Conservation (phyloP, 2,329 filamentous ascomycete genomes). For the Raffaelea deltoideospora region DNA sequence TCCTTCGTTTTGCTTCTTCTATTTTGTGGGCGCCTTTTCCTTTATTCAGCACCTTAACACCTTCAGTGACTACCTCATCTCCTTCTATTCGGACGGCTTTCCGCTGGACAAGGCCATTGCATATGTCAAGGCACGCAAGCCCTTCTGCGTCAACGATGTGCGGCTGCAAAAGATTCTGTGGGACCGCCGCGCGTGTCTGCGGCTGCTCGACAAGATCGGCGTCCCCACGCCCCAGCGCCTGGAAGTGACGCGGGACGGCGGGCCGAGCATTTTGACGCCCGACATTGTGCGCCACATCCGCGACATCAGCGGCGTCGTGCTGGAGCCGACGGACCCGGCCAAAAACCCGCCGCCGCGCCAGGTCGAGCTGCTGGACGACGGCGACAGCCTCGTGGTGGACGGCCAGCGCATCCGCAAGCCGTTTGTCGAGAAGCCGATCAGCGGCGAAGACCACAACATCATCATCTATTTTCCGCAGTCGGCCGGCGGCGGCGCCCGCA, state of each 20-base stretch:
- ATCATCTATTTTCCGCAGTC: constrained; percentile 91
- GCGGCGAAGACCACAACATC: constrained; percentile 96
- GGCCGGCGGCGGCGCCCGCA: constrained; percentile 74
- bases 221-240: constrained; percentile 80
- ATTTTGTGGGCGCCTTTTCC: background rate
- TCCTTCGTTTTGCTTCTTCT: background rate
- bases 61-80: constrained; percentile 74
- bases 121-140: constrained; percentile 83
- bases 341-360: constrained; percentile 37
- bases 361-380: constrained; percentile 79
- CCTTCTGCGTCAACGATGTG: constrained; percentile 94
- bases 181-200: constrained; percentile 83
- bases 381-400: constrained; percentile 78
- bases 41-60: constrained; percentile 10
- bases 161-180: constrained; percentile 95
- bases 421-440: constrained; percentile 97
- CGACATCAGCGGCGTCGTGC: constrained; percentile 60
- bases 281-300: constrained; percentile 71
- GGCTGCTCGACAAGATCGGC: constrained; percentile 73
- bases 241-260: constrained; percentile 87
- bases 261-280: constrained; percentile 60
- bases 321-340: constrained; percentile 55
- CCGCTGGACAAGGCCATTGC: constrained; percentile 93
- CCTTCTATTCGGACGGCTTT: constrained; percentile 96
- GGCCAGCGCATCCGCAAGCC: constrained; percentile 72